A percentile compares a stretch with the other conserved stretches of the same genome.
phyloP scores from a whole-genome alignment of 176 grass and related monocot genomes.

The Canna indica region DNA sequence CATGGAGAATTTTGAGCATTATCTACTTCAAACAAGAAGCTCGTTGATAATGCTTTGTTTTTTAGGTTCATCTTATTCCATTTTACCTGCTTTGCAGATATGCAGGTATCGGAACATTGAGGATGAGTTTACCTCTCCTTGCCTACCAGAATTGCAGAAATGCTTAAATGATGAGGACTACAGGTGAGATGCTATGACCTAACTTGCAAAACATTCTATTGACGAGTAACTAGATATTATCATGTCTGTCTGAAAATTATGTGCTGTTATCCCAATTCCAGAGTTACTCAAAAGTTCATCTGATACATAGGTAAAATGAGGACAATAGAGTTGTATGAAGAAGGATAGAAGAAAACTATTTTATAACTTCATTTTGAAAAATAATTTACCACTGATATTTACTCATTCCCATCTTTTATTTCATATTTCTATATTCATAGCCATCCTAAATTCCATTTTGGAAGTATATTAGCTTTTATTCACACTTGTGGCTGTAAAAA shows the following conservation, averaged over 20 bases:
- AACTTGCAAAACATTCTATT: background rate
- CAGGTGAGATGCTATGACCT: constrained; percentile 33
- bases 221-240: background rate
- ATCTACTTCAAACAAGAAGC: background rate
- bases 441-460: background rate
- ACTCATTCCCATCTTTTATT: background rate
- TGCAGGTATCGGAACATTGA: constrained; percentile 70
- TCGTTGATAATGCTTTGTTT: constrained; percentile 7
- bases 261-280: background rate
- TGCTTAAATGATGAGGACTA: constrained; percentile 82
- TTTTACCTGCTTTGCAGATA: constrained; percentile 31
- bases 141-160: constrained; percentile 63
- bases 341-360: too few relatives aligned
- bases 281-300: too few relatives aligned
- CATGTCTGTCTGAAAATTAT: background rate
- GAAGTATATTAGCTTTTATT: too few relatives aligned
- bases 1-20: background rate
- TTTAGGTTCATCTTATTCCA: background rate
- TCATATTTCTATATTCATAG: background rate
- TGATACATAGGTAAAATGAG: too few relatives aligned
- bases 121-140: constrained; percentile 55
- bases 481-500: too few relatives aligned
- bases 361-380: too few relatives aligned
- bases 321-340: too few relatives aligned
- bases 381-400: too few relatives aligned